Base-by-base conservation (phyloP, 1,284 basidiomycete genomes). In the Naganishia sp. region DNA sequence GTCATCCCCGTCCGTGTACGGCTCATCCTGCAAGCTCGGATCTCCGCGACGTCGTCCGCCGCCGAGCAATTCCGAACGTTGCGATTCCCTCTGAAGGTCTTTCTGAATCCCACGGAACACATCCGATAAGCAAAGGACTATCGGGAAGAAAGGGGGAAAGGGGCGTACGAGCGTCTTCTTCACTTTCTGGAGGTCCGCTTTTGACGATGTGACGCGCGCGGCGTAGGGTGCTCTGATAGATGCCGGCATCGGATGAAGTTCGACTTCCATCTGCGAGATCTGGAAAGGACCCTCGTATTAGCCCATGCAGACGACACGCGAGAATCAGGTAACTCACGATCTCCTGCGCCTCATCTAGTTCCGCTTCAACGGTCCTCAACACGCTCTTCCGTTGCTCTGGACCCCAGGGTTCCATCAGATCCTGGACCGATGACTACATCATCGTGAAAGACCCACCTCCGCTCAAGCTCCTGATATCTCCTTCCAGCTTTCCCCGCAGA, bases 251-350 rank as follows among this genome's bases (percentile, higher is more conserved):
- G 90, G 90, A 75, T 94, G 93, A n/a, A 96, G 88, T 81, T 99
- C 96, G 69, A 99, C 90, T 80, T 98, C 94, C 95, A 99, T 98
- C 85, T 99, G 96, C 42, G 92, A 92, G 71, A 96, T 85, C 93
- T 95, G 72, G 13, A 11, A 45, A 31, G 13, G 18, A 6, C 11
- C 47, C 5, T 28, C 42, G 31, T 18, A 41, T n/a, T 18, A 47
- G 25, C 3, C n/a, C 28, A 50, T 17, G 42, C 21, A 45, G 21
- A 3, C 11, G 41, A 51, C 5, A 13, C 28, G 23, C 3, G 31
- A 10, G 18, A 18, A 39, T 6, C 18, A 45, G 49, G 28, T 57
- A 17, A 74, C 84, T 68, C 73, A 89, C 93, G 85, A 98, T 94
- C 83, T 99, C 96, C 73, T 98, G 94, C 0, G 94, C 95, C 80